phyloP scores from a whole-genome alignment of 1,284 basidiomycete species.

The Sphagnurus paluster region DNA sequence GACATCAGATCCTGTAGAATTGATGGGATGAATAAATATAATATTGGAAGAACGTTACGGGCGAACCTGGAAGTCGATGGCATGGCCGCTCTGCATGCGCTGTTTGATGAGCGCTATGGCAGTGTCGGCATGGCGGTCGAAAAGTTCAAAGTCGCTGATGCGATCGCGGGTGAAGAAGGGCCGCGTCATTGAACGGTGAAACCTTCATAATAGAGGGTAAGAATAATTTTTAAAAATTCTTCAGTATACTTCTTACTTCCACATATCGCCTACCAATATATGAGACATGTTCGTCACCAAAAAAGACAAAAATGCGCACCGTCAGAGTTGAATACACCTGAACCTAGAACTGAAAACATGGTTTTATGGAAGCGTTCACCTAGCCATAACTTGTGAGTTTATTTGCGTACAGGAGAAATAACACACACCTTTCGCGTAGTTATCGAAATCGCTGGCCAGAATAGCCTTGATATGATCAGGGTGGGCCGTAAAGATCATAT shows the following conservation, averaged over 20 bases:
- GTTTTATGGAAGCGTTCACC: conserved; percentile 35
- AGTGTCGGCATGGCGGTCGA: conserved; percentile 46
- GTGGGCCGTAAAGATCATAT: conserved; percentile 35
- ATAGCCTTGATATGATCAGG: conserved; percentile 45
- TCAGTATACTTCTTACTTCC: no score
- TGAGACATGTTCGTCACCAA: conserved; percentile 6
- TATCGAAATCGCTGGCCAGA: conserved; percentile 45
- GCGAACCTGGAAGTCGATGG: conserved; percentile 52
- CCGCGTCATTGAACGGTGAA: conserved; percentile 58
- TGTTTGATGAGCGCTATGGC: conserved; percentile 40
- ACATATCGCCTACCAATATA: conserved; percentile 42
- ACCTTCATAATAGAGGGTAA: conserved; percentile 28
- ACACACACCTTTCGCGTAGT: conserved; percentile 44
- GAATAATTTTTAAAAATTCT: background rate
- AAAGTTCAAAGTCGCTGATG: conserved; percentile 54
- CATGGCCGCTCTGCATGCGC: conserved; percentile 39
- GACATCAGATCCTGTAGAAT: conserved; percentile 36
- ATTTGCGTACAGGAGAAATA: background rate
- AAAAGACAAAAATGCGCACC: conserved; percentile 31
- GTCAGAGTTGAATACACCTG: conserved; percentile 63
- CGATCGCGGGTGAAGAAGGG: conserved; percentile 58
- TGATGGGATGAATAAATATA: background rate
- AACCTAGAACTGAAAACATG: conserved; percentile 48
- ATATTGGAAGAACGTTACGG: background rate
- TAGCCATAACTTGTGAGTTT: conserved; percentile 13